Percentiles rank a stretch among this genome's conserved stretches.
phyloP scores from a whole-genome alignment of 1,284 basidiomycete genomes.

The Ganoderma leucocontextum region DNA sequence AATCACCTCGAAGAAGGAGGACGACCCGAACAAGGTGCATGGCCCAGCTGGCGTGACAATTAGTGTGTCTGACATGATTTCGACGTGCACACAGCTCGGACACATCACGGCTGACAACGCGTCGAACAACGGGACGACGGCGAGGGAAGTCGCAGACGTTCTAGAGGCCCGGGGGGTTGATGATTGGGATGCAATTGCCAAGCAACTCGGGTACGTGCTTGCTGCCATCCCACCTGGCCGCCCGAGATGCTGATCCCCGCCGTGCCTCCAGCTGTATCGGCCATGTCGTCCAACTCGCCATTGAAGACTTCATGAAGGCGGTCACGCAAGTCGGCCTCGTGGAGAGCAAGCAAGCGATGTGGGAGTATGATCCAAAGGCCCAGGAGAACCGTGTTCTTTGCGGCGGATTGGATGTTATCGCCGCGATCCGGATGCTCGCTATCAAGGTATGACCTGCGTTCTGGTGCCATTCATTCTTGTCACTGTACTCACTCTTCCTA shows the following conservation, averaged over 20 bases:
- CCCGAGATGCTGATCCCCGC: background rate
- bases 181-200: background rate
- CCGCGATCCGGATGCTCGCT: background rate
- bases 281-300: background rate
- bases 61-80: background rate
- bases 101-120: background rate
- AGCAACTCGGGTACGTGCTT: background rate
- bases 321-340: background rate
- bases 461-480: background rate
- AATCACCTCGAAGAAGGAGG: too few relatives aligned
- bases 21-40: background rate
- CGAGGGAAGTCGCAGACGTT: background rate
- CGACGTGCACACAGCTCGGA: background rate
- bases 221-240: background rate
- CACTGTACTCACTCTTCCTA: too few relatives aligned
- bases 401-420: background rate
- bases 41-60: too few relatives aligned
- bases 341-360: background rate
- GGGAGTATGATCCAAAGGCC: background rate
- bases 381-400: background rate
- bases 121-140: background rate
- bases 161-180: background rate
- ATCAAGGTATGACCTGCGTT: background rate
- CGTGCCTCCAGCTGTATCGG: background rate
- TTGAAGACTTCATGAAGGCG: background rate